phyloP scores from a whole-genome alignment of 2,329 filamentous ascomycete species.

The Apiospora kogelbergensis region DNA sequence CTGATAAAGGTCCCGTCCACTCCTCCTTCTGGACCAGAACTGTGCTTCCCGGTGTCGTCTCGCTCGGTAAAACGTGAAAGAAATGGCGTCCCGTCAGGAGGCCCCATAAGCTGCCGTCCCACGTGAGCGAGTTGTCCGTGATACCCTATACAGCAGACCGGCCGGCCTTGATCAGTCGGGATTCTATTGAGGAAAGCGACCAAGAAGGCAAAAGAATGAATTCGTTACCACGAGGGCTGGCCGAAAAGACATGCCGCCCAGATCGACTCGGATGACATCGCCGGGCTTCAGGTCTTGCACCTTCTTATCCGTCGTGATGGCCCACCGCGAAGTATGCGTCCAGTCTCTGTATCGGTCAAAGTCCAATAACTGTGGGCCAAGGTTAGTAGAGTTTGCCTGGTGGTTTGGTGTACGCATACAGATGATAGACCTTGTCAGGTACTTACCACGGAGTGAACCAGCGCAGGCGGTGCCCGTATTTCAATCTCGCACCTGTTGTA shows the following conservation, averaged over 20 bases:
- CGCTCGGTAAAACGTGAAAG: not conserved
- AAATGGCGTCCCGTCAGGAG: not conserved
- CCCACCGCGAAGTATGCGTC: not conserved
- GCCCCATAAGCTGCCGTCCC: not conserved
- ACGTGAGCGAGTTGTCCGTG: not conserved
- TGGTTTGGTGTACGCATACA: too few species aligned
- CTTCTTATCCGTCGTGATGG: not conserved
- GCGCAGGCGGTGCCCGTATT: not conserved
- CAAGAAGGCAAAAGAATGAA: not conserved
- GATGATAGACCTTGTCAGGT: not conserved
- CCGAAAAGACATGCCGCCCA: conserved; percentile 6
- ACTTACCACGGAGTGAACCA: not conserved
- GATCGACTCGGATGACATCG: not conserved
- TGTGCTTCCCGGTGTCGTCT: not conserved
- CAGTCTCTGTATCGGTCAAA: not conserved
- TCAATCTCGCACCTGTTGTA: not conserved
- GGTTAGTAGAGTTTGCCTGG: not conserved
- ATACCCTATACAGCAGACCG: not conserved
- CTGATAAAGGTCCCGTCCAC: not conserved
- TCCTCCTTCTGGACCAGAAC: not conserved
- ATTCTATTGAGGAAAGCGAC: not conserved
- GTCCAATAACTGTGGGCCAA: not conserved
- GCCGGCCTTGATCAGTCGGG: not conserved
- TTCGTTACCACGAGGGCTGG: not conserved
- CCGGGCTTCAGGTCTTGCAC: not conserved